phyloP scores from a whole-genome alignment of 2,329 filamentous ascomycete genomes.

The Fusarium palustre region DNA sequence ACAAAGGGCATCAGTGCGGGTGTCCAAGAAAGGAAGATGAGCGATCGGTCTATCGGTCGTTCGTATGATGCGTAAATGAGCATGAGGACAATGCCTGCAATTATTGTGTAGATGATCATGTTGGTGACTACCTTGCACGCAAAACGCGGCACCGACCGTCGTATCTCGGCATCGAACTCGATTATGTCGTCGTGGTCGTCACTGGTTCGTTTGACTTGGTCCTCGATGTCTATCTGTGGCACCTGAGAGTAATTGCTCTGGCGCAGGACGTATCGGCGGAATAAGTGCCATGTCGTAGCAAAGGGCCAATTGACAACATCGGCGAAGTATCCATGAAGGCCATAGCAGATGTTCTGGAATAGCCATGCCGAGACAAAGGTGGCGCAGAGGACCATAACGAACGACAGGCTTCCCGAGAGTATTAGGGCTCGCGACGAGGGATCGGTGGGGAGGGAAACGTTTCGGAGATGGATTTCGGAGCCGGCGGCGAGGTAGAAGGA shows the following conservation, averaged over 20 bases:
- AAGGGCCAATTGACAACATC: conserved; percentile 47
- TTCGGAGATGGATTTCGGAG: conserved; percentile 53
- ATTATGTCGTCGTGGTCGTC: background rate
- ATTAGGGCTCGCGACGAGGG: conserved; percentile 48
- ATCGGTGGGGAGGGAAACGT: conserved; percentile 49
- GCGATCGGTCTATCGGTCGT: conserved; percentile 48
- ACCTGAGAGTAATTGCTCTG: conserved; percentile 35
- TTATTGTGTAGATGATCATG: conserved; percentile 2
- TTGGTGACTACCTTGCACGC: background rate
- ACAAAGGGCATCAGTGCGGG: conserved; percentile 50
- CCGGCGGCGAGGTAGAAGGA: conserved; percentile 51
- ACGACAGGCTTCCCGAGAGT: conserved; percentile 49
- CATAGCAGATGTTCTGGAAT: conserved; percentile 44
- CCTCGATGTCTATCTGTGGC: conserved; percentile 43
- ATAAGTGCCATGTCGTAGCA: conserved; percentile 16
- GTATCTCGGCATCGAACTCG: background rate
- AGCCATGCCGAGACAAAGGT: conserved; percentile 42
- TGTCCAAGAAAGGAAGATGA: conserved; percentile 54
- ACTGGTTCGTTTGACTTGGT: background rate
- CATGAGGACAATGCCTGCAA: conserved; percentile 16
- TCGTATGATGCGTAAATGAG: conserved; percentile 38
- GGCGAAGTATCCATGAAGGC: conserved; percentile 33
- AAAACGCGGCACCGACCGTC: background rate
- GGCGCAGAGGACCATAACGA: conserved; percentile 29
- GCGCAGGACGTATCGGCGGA: background rate